Base-by-base conservation (phyloP, 1,284 basidiomycete species). In the Trametes pubescens region DNA sequence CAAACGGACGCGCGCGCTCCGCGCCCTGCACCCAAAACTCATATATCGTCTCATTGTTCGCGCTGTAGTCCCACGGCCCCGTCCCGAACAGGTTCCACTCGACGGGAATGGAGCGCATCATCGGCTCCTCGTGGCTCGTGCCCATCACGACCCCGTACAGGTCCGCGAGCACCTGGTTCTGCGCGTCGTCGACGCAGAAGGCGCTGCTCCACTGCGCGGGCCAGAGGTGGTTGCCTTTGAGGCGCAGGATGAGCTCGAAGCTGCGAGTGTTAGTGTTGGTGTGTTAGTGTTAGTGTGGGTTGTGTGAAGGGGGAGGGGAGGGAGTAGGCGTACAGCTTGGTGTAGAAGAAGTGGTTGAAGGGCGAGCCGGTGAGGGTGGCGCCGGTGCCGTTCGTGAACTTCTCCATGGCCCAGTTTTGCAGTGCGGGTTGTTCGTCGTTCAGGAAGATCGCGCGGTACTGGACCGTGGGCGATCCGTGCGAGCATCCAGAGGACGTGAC, bases 171-270 rank as follows among this genome's bases (percentile, higher is more conserved):
- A 80, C 79, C 69, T 89, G 88, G 68, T 92, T 92, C 29, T 83
- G 79, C 0, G 81, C 71, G 65, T 92, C 90, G 66, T 92, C 91
- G 16, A 89, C 78, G 26, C 80, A 84, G 69, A 93, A 93, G 37
- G 88, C 86, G 64, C 86, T 88, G 66, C 67, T 69, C 69, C 71
- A 71, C 54, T 69, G 67, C 1, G 69, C 71, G 21, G 87, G 87
- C 89, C 89, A 91, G 22, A 91, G 75, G 72, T 88, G 88, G 75
- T 92, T 92, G 13, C 81, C 88, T 70, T 88, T 90, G 65, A 92
- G 73, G 11, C 90, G 81, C 48, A 92, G 77, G 43, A 92, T 78
- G 48, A 92, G 76, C 73, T 92, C 90, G 62, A 87, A 89, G 48
- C 86, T 87, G 58, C 4, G n/a, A n/a, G n/a, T 32, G 26, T 24